Evolutionary conservation across 495 filamentous ascomycete species (phyloP).

Genomic region (Articulospora tetracladia): DNA sequence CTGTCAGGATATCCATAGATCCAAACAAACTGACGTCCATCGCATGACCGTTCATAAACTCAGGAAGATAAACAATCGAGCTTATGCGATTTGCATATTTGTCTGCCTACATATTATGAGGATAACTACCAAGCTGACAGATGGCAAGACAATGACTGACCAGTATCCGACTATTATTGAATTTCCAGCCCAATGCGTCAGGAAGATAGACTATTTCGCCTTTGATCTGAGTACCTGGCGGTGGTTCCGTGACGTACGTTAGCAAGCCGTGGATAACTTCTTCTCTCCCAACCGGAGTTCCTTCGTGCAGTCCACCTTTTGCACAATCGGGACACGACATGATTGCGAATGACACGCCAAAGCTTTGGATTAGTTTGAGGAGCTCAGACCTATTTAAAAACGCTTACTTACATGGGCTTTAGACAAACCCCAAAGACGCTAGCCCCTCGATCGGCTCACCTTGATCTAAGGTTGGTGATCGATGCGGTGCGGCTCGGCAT

Average conservation of each 20-base stretch:
- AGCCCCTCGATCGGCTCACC: too few species aligned
- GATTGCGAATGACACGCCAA: too few species aligned
- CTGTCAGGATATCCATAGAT: neutral
- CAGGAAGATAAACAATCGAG: conserved; percentile 50
- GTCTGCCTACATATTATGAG: conserved; percentile 27
- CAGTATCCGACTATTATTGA: conserved; percentile 49
- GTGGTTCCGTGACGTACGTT: conserved; percentile 44
- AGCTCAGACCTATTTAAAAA: too few species aligned
- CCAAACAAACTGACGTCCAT: neutral
- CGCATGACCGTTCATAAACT: conserved; percentile 53
- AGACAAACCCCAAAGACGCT: too few species aligned
- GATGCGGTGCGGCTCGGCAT: too few species aligned
- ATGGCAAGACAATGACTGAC: conserved; percentile 15
- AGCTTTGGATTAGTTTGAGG: too few species aligned
- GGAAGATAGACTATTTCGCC: conserved; percentile 51
- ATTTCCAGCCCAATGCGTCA: conserved; percentile 57
- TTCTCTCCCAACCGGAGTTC: conserved; percentile 24
- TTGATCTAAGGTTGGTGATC: too few species aligned
- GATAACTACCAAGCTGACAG: too few species aligned
- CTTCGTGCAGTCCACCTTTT: conserved; percentile 9
- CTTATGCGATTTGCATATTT: conserved; percentile 43
- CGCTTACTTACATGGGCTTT: too few species aligned
- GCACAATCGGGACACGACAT: conserved; percentile 23
- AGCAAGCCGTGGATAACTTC: conserved; percentile 41
- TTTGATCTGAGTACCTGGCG: conserved; percentile 26